Evolutionary conservation across 768 basidiomycete genomes (phyloP).

Genomic region (Termitomyces sp.): DNA sequence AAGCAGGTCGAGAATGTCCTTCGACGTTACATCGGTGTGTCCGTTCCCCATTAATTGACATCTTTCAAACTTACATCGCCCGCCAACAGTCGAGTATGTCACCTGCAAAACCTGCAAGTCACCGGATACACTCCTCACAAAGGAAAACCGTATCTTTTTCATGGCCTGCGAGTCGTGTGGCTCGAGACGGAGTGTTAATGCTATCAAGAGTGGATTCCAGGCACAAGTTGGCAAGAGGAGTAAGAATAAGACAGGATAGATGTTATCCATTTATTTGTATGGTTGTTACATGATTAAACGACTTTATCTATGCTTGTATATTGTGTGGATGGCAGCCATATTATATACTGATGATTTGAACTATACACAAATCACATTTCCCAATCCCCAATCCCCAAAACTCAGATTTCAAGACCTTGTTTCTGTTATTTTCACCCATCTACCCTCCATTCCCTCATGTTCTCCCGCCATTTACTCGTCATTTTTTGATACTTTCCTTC

Average conservation of each 20-base stretch:
- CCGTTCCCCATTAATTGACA: not conserved
- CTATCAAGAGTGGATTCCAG: slow-evolving; percentile 99
- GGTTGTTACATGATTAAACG: too few relatives aligned
- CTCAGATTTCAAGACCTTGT: too few relatives aligned
- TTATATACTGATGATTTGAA: too few relatives aligned
- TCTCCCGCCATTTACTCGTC: too few relatives aligned
- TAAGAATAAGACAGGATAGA: slow-evolving; percentile 51
- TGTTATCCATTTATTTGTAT: not conserved
- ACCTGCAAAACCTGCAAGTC: slow-evolving; percentile 99
- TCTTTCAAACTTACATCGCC: not conserved
- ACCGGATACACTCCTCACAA: slow-evolving; percentile 91
- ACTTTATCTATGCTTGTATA: too few relatives aligned
- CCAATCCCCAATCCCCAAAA: too few relatives aligned
- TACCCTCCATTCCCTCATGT: too few relatives aligned
- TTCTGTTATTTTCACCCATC: too few relatives aligned
- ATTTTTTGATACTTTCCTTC: too few relatives aligned
- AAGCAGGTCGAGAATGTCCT: slow-evolving; percentile 98
- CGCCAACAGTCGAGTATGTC: slow-evolving; percentile 82
- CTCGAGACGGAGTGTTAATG: slow-evolving; percentile 83
- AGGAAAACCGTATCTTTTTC: slow-evolving; percentile 99
- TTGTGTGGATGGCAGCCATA: too few relatives aligned
- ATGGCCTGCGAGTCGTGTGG: slow-evolving; percentile 92
- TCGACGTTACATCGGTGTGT: slow-evolving; percentile 90
- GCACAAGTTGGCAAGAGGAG: slow-evolving; percentile 89
- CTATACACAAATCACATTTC: too few relatives aligned